A percentile compares a stretch with the other conserved stretches of the same genome.
These are phyloP conservation scores for Phaeotremella skinneri DNA, from an alignment of 768 basidiomycete genomes.

Conservation along the genomic window DNA sequence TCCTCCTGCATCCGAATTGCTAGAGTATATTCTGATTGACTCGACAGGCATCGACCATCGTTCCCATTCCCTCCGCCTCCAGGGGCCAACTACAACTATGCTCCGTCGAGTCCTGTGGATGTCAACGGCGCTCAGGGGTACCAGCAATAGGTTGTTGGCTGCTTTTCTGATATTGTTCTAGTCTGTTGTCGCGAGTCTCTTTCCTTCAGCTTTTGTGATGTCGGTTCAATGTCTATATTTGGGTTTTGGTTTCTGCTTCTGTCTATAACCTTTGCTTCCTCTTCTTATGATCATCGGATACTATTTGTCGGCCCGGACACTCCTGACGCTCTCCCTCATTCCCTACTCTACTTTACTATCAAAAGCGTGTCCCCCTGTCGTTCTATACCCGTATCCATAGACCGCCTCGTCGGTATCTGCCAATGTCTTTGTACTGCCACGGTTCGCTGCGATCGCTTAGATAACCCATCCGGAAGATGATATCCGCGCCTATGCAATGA, in stretches of 20 bases:
- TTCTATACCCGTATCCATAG: too few species aligned
- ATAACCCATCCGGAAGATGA: too few species aligned
- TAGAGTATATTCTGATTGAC: not conserved
- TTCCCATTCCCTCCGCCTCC: conserved; percentile 49
- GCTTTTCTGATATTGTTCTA: not conserved
- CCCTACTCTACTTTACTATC: too few species aligned
- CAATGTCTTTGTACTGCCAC: too few species aligned
- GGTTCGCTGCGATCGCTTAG: too few species aligned
- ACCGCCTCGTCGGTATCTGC: too few species aligned
- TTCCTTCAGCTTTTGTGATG: not conserved
- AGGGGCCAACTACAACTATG: conserved; percentile 28
- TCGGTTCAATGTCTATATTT: not conserved
- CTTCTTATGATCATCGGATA: not conserved
- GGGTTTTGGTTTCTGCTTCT: not conserved
- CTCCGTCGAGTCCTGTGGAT: conserved; percentile 26
- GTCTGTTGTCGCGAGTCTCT: not conserved
- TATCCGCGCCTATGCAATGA: too few species aligned
- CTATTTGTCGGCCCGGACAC: too few species aligned
- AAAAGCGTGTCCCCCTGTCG: too few species aligned
- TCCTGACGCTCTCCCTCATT: too few species aligned
- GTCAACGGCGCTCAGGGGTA: conserved; percentile 16
- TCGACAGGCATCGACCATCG: conserved; percentile 45
- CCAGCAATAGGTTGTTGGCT: conserved; percentile 10
- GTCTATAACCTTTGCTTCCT: not conserved
- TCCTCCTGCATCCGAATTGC: not conserved